Conservation (phyloP, 768 basidiomycete species). For the Cyclocybe aegerita region DNA sequence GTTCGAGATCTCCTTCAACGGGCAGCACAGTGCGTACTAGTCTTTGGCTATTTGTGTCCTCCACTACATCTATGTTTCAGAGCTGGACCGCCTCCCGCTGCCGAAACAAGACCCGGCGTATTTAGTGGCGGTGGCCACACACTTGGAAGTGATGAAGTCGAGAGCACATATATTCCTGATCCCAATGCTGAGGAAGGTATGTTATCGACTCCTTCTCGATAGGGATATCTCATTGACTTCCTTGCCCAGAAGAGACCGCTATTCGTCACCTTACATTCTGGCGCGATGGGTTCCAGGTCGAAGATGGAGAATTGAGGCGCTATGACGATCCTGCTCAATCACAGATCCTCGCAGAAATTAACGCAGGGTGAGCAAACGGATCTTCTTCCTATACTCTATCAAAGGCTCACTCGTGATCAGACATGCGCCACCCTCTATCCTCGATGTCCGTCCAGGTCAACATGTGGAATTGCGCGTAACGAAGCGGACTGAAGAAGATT, state of each 20-base stretch:
- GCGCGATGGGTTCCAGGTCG: constrained; percentile 90
- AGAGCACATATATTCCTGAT: constrained; percentile 76
- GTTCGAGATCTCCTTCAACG: constrained; percentile 75
- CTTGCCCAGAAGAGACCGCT: constrained; percentile 46
- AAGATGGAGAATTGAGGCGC: constrained; percentile 81
- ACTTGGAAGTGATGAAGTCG: constrained; percentile 88
- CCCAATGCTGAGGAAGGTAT: constrained; percentile 42
- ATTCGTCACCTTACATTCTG: constrained; percentile 86
- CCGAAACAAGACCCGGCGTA: constrained; percentile 16
- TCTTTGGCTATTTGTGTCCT: neutral
- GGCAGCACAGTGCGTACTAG: constrained; percentile 68
- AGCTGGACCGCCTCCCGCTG: constrained; percentile 20
- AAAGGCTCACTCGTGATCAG: constrained; percentile 32
- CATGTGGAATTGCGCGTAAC: constrained; percentile 81
- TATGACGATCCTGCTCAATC: constrained; percentile 81
- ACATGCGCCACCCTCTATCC: constrained; percentile 73
- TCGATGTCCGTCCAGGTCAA: constrained; percentile 75
- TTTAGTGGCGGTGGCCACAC: constrained; percentile 80
- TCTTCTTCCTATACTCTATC: neutral
- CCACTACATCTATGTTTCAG: constrained; percentile 7
- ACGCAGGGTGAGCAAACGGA: constrained; percentile 58
- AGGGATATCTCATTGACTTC: neutral
- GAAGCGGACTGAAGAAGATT: constrained; percentile 70
- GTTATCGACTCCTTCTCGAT: neutral
- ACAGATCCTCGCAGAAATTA: constrained; percentile 70